Evolutionary conservation across 805 yeast species (phyloP), one percentile per base, ranked within the genome.

Genomic region (Zygotorulaspora danielsina): DNA sequence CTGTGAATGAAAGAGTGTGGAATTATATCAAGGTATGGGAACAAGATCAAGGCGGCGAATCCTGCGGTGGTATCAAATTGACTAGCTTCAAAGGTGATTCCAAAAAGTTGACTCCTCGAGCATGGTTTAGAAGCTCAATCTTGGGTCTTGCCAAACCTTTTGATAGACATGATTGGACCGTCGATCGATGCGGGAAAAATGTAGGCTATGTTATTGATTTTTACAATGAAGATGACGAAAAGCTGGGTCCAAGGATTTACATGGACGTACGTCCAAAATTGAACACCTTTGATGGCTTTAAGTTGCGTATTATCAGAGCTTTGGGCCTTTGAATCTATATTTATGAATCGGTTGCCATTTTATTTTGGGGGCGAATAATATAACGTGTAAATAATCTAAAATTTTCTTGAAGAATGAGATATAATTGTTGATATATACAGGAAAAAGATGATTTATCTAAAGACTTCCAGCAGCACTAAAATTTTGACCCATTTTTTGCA

Each of bases 1-100:
- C 84, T 27, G 97, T 90, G 22, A 90, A 90, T 59, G 98, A 90
- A 62, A 67, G 86, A 45, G 95, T 95, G 2, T 90, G 98, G 98
- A 63, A 62, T 38, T 87, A 84, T 56, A 87, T 90, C 22, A 59
- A 77, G 55, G 64, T 72, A 50, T 90, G 98, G 98, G 98, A 90
- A 57, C 61, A 67, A 19, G 66, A 70, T 0, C 66, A 72, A 53
- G 72, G 77, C 6, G 74, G 78, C 10, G 78, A 75, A 5, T 50
- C 67, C 28, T 88, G 96, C 64, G 95, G 95, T 6, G 96, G 95
- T 0, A 76, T 94, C 11, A 76, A 84, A 47, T 69, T 90, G 39
- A 80, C 93, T 1, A 79, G 86, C 49, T 90, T 90, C 64, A 81
- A 84, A 61, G 98, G 97, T 5, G 95, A 93, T 57, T 78, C 89